phyloP scores from a whole-genome alignment of 768 basidiomycete genomes.

The Tricholoma furcatifolium region DNA sequence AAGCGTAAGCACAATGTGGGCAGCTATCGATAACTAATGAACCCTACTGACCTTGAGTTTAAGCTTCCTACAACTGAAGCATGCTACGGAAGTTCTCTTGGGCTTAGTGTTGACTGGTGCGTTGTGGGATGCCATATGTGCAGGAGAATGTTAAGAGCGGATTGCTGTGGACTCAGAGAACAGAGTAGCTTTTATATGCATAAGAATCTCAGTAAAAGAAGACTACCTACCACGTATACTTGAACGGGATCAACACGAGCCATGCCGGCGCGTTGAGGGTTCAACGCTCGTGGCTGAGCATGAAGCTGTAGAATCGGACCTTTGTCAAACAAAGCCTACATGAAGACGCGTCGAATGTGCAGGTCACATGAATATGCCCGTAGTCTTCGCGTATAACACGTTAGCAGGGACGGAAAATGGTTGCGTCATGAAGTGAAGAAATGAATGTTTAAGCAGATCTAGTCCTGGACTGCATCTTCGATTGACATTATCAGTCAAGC shows the following conservation, averaged over 20 bases:
- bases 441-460: not conserved
- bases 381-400: not conserved
- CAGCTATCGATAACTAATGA: not conserved
- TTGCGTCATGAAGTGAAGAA: not conserved
- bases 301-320: too few relatives aligned
- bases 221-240: too few relatives aligned
- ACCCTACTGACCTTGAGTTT: conserved; percentile 49
- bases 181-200: not conserved
- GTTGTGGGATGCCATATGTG: not conserved
- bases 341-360: not conserved
- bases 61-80: conserved; percentile 48
- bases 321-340: not conserved
- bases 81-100: conserved; percentile 49
- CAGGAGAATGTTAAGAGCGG: not conserved
- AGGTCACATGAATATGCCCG: not conserved
- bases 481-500: not conserved
- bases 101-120: not conserved
- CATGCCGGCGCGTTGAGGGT: not conserved
- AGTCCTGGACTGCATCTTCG: not conserved
- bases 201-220: not conserved
- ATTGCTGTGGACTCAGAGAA: not conserved
- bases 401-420: too few relatives aligned
- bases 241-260: not conserved
- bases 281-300: not conserved
- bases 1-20: not conserved